Evolutionary conservation across 208 protist genomes (phyloP).

Genomic region (Wallacemonas collosoma): DNA sequence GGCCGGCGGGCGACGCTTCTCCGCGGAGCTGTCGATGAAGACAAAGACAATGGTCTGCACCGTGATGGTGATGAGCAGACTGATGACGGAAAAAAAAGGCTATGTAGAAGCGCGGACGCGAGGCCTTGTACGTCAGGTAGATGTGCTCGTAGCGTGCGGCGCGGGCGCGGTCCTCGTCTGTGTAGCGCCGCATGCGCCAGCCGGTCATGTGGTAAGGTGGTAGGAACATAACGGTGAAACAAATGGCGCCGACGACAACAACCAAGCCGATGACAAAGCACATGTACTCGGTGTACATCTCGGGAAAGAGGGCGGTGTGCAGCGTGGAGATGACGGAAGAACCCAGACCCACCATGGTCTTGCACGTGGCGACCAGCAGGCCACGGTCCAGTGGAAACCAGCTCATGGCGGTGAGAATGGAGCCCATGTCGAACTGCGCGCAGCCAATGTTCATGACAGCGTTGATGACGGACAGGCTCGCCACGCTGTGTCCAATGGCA

Average conservation of each 20-base stretch:
- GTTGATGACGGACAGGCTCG: constrained; percentile 47
- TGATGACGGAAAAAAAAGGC: constrained; percentile 40
- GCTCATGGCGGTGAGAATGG: constrained; percentile 57
- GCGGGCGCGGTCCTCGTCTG: constrained; percentile 26
- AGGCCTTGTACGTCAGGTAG: constrained; percentile 59
- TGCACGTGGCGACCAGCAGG: constrained; percentile 50
- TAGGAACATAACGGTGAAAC: constrained; percentile 48
- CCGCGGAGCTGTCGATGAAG: constrained; percentile 34
- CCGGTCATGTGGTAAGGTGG: constrained; percentile 50
- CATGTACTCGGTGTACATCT: constrained; percentile 49
- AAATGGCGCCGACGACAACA: constrained; percentile 27
- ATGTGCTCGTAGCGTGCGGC: constrained; percentile 41
- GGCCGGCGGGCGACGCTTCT: constrained; percentile 30
- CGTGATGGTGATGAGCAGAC: constrained; percentile 45
- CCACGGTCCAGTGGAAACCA: constrained; percentile 56
- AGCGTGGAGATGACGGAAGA: constrained; percentile 46
- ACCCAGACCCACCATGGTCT: constrained; percentile 54
- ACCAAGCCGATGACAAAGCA: constrained; percentile 44
- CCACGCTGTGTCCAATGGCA: constrained; percentile 29
- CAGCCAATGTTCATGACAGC: constrained; percentile 64
- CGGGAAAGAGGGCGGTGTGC: constrained; percentile 47
- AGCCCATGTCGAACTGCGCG: constrained; percentile 47
- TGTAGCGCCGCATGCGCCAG: constrained; percentile 27
- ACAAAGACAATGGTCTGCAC: constrained; percentile 48
- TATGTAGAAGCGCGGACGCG: constrained; percentile 44